phyloP scores from a whole-genome alignment of 2,329 filamentous ascomycete genomes.

The Penicillium sp. region DNA sequence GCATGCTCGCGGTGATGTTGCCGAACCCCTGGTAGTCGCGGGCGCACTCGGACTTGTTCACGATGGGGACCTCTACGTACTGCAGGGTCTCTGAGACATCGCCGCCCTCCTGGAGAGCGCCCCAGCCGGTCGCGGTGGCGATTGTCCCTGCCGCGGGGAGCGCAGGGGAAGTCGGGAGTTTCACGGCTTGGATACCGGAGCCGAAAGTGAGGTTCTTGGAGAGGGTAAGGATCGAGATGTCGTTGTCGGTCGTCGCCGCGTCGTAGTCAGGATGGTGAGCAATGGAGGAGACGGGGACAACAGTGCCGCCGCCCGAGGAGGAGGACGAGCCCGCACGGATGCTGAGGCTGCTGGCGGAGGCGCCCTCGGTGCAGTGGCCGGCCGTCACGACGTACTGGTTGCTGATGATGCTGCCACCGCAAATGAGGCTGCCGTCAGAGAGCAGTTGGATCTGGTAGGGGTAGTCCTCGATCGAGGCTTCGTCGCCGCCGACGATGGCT shows the following conservation, averaged over 20 bases:
- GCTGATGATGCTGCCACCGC: constrained; percentile 15
- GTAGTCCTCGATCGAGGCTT: constrained; percentile 10
- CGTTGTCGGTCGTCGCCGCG: constrained; percentile 4
- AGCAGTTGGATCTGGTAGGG: constrained; percentile 17
- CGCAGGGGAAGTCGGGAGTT: constrained; percentile 47
- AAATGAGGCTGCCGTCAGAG: constrained; percentile 2
- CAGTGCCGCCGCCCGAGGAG: background rate
- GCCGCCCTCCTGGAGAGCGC: constrained; percentile 2
- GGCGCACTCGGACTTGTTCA: background rate
- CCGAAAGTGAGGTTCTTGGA: background rate
- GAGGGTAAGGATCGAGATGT: constrained; percentile 11
- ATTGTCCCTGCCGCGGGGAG: background rate
- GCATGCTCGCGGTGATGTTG: constrained; percentile 5
- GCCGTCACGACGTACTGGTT: constrained; percentile 10
- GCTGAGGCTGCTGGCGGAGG: constrained; percentile 1
- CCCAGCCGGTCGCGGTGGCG: constrained; percentile 11
- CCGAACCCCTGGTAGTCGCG: background rate
- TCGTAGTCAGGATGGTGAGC: constrained; percentile 12
- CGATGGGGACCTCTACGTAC: constrained; percentile 8
- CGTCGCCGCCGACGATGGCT: constrained; percentile 14
- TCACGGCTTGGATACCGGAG: constrained; percentile 42
- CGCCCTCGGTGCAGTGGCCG: constrained; percentile 14
- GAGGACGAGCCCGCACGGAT: constrained; percentile 12
- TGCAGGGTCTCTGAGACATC: background rate
- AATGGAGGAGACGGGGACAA: background rate